Evolutionary conservation across 495 filamentous ascomycete species (phyloP).

Genomic region (Emericellopsis terricola): DNA sequence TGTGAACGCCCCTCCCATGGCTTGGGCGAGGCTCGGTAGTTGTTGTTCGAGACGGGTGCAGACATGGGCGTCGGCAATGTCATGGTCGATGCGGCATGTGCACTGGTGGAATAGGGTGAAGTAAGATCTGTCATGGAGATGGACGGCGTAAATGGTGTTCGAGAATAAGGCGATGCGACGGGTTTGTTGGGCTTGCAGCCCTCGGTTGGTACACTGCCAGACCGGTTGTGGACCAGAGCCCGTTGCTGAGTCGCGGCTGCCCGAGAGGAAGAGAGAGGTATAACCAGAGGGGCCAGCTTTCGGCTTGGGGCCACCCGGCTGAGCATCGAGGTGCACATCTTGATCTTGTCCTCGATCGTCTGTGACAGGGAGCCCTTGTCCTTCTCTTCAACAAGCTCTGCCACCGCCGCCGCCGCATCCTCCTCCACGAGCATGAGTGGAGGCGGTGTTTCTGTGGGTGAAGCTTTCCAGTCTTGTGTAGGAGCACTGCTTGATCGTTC

Average conservation of each 20-base stretch:
- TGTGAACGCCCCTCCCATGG: slow-evolving; percentile 19
- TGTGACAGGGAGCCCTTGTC: too few species aligned
- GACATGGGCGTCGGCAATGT: slow-evolving; percentile 28
- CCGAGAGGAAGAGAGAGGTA: too few species aligned
- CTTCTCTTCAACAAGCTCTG: not conserved
- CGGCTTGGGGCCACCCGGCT: too few species aligned
- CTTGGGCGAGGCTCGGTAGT: slow-evolving; percentile 16
- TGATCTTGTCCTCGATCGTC: not conserved
- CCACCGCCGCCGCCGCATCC: too few species aligned
- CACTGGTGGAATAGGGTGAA: slow-evolving; percentile 18
- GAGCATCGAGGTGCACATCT: too few species aligned
- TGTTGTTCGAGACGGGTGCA: slow-evolving; percentile 19
- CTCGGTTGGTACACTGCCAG: slow-evolving; percentile 18
- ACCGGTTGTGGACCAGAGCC: slow-evolving; percentile 13
- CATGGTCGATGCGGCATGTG: slow-evolving; percentile 11
- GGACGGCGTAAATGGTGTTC: slow-evolving; percentile 24
- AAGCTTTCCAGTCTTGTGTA: slow-evolving; percentile 25
- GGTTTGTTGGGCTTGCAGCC: slow-evolving; percentile 2
- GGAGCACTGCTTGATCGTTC: slow-evolving; percentile 51
- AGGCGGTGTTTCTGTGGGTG: slow-evolving; percentile 9
- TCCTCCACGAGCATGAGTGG: not conserved
- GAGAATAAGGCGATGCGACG: slow-evolving; percentile 26
- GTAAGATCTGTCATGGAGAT: slow-evolving; percentile 21
- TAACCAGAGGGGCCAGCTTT: slow-evolving; percentile 29
- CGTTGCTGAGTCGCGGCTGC: too few species aligned